These are phyloP conservation scores for Rhazya stricta DNA, from an alignment of 257 asterid species.

Conservation along the genomic window DNA sequence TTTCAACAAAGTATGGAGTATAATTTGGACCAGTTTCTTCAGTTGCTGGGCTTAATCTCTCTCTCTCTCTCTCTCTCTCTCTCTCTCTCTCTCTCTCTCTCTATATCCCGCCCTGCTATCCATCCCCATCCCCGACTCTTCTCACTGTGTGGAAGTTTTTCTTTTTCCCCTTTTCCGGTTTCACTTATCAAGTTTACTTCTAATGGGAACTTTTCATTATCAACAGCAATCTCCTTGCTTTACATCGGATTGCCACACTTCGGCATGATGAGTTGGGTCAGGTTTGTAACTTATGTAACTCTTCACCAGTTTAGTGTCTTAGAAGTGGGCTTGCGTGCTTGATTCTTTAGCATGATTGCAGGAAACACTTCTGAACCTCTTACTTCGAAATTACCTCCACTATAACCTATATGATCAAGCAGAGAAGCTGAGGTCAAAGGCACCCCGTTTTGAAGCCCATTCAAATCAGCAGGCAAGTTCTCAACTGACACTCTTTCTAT, in stretches of 20 bases:
- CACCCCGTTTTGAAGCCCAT: constrained; percentile 95
- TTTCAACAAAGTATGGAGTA: background rate
- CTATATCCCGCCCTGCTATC: too few species aligned
- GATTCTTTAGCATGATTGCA: constrained; percentile 26
- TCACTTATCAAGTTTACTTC: background rate
- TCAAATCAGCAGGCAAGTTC: constrained; percentile 80
- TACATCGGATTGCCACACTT: constrained; percentile 88
- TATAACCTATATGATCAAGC: constrained; percentile 93
- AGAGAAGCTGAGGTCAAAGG: constrained; percentile 91
- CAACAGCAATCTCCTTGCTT: constrained; percentile 67
- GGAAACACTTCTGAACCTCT: constrained; percentile 87
- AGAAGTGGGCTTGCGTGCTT: background rate
- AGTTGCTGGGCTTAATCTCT: background rate
- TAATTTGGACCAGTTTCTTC: background rate
- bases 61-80: background rate
- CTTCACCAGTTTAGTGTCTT: constrained; percentile 11
- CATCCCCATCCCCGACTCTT: too few species aligned
- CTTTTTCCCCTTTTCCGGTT: background rate
- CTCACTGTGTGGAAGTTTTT: background rate
- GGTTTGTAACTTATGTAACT: constrained; percentile 39
- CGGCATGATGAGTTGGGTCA: constrained; percentile 95
- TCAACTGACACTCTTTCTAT: background rate
- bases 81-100: background rate
- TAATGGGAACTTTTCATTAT: constrained; percentile 19
- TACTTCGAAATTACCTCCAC: constrained; percentile 81